Evolutionary conservation across 1,284 basidiomycete species (phyloP).

Genomic region (Cryptococcus sp.): DNA sequence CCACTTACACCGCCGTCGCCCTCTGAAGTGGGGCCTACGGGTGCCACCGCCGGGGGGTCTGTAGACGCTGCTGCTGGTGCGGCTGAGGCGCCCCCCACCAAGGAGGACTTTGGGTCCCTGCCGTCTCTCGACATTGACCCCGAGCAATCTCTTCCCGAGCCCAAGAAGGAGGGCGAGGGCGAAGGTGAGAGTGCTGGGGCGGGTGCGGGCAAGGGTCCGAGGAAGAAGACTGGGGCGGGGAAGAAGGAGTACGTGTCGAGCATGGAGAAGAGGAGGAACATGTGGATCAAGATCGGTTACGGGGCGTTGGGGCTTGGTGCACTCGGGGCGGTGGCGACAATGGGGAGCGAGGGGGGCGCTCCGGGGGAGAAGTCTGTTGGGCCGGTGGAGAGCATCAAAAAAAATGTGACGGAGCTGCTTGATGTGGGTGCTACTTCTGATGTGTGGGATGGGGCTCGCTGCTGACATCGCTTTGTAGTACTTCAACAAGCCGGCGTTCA

Average conservation of each 20-base stretch:
- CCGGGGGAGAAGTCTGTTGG: constrained; percentile 2
- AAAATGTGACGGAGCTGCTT: constrained; percentile 31
- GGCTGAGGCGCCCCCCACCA: neutral
- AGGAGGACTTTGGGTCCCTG: constrained; percentile 16
- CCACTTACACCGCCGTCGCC: constrained; percentile 5
- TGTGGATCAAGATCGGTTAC: constrained; percentile 56
- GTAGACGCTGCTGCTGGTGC: neutral
- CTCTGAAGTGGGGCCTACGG: neutral
- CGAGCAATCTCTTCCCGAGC: constrained; percentile 27
- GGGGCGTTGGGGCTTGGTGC: constrained; percentile 55
- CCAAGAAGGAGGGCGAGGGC: constrained; percentile 20
- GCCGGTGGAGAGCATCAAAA: constrained; percentile 24
- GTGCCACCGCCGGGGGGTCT: neutral
- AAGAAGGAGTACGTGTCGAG: constrained; percentile 55
- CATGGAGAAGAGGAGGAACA: constrained; percentile 63
- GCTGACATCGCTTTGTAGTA: constrained; percentile 54
- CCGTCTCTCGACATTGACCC: constrained; percentile 51
- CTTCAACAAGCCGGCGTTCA: constrained; percentile 89
- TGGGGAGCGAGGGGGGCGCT: neutral
- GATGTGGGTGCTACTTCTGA: constrained; percentile 31
- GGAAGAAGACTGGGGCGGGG: constrained; percentile 36
- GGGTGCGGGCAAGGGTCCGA: constrained; percentile 30
- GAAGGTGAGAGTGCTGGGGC: constrained; percentile 20
- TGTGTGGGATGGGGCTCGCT: neutral
- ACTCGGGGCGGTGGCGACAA: constrained; percentile 53